phyloP scores from a whole-genome alignment of 306 rosid genomes.

The Pyrus pyrifolia region DNA sequence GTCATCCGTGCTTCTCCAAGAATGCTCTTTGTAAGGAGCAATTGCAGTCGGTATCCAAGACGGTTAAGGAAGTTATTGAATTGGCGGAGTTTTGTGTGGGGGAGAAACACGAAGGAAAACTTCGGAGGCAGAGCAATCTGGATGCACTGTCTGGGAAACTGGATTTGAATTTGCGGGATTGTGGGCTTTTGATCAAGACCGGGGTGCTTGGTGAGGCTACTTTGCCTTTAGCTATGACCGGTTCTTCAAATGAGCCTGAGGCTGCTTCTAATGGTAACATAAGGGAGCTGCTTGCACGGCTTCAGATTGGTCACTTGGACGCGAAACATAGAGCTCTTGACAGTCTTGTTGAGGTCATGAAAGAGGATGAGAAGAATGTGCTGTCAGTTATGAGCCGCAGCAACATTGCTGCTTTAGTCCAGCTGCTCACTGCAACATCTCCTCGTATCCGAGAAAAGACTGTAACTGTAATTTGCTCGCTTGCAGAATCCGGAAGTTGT shows the following conservation, averaged over 20 bases:
- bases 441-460: slow-evolving; percentile 73
- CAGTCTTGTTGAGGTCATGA: slow-evolving; percentile 60
- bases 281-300: slow-evolving; percentile 79
- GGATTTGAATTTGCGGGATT: slow-evolving; percentile 82
- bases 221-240: slow-evolving; percentile 30
- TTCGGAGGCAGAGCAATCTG: slow-evolving; percentile 87
- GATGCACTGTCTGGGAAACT: slow-evolving; percentile 69
- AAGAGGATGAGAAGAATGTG: slow-evolving; percentile 75
- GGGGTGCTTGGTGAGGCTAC: slow-evolving; percentile 91
- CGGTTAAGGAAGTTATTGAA: slow-evolving; percentile 44
- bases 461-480: slow-evolving; percentile 51
- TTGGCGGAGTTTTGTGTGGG: slow-evolving; percentile 64
- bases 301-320: slow-evolving; percentile 90
- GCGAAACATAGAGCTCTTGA: slow-evolving; percentile 79
- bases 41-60: slow-evolving; percentile 67
- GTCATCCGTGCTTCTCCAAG: slow-evolving; percentile 93
- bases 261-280: slow-evolving; percentile 33
- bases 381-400: slow-evolving; percentile 62
- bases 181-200: slow-evolving; percentile 73
- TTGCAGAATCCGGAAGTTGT: slow-evolving; percentile 63
- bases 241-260: slow-evolving; percentile 39
- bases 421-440: slow-evolving; percentile 79
- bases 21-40: slow-evolving; percentile 90
- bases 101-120: slow-evolving; percentile 83
- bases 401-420: slow-evolving; percentile 71